These are phyloP conservation scores for Colletotrichum sp. DNA, from an alignment of 2,329 filamentous ascomycete species.

Conservation along the genomic window DNA sequence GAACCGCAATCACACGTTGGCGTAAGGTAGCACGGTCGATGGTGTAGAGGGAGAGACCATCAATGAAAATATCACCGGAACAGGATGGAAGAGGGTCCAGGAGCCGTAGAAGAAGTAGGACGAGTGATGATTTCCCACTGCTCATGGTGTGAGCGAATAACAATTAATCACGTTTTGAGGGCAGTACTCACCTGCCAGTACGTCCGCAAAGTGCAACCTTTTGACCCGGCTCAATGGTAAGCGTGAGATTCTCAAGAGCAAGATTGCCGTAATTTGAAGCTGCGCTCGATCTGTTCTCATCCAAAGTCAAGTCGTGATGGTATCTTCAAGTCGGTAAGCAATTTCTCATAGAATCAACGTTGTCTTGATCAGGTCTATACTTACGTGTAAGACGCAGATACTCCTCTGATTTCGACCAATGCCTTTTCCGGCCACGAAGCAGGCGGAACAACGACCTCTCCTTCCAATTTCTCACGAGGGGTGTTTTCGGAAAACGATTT, in stretches of 20 bases:
- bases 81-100: constrained; percentile 40
- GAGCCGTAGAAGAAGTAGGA: constrained; percentile 44
- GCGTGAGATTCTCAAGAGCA: background rate
- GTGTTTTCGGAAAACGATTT: constrained; percentile 29
- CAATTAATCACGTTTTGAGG: background rate
- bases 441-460: constrained; percentile 18
- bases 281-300: background rate
- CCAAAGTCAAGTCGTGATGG: background rate
- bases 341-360: background rate
- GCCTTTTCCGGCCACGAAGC: constrained; percentile 36
- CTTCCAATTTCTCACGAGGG: constrained; percentile 22
- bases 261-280: constrained; percentile 17
- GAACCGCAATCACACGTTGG: constrained; percentile 52
- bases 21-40: constrained; percentile 49
- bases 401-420: constrained; percentile 33
- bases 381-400: constrained; percentile 10
- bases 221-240: constrained; percentile 29
- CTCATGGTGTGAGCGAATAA: background rate
- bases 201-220: constrained; percentile 42
- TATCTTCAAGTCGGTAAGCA: background rate
- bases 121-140: constrained; percentile 49
- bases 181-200: constrained; percentile 28
- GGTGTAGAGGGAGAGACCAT: constrained; percentile 38
- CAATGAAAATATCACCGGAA: constrained; percentile 35
- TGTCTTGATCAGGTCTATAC: background rate